A percentile compares a stretch with the other conserved stretches of the same genome.
These are phyloP conservation scores for Candida frijolesensis DNA, from an alignment of 1,139 yeast genomes.

Conservation along the genomic window DNA sequence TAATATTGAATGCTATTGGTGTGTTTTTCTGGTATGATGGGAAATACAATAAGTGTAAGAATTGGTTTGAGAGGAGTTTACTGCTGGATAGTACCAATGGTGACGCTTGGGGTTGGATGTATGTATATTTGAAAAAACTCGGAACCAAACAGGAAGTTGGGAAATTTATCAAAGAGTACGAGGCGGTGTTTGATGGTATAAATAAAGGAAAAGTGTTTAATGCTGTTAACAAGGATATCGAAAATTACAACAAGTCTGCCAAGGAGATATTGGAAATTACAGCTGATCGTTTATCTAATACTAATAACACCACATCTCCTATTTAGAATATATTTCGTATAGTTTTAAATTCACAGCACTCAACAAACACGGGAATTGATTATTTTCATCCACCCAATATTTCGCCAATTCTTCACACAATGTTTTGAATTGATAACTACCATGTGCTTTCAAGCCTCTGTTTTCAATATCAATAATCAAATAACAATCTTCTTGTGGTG, in stretches of 20 bases:
- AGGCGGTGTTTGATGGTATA: constrained; percentile 45
- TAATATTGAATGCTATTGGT: constrained; percentile 67
- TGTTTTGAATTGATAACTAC: constrained; percentile 45
- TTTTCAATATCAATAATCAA: constrained; percentile 41
- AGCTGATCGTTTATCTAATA: constrained; percentile 12
- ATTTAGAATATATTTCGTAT: constrained; percentile 40
- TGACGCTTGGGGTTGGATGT: constrained; percentile 77
- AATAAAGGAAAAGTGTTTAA: constrained; percentile 65
- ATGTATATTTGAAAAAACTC: constrained; percentile 35
- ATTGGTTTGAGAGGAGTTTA: constrained; percentile 78
- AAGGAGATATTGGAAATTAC: constrained; percentile 38
- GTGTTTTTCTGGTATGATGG: constrained; percentile 69
- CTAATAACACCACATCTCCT: neutral
- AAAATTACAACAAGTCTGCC: constrained; percentile 39
- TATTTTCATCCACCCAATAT: constrained; percentile 69
- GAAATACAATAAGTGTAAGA: constrained; percentile 62
- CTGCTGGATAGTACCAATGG: constrained; percentile 58
- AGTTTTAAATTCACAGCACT: constrained; percentile 74
- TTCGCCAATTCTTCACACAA: constrained; percentile 60
- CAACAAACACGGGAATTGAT: constrained; percentile 77
- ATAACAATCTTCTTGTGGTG: constrained; percentile 28
- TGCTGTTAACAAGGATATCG: constrained; percentile 41
- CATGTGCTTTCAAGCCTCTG: constrained; percentile 43
- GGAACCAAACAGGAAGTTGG: constrained; percentile 25
- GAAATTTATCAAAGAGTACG: constrained; percentile 26